phyloP scores from a whole-genome alignment of 495 filamentous ascomycete genomes.

The Choiromyces venosus region DNA sequence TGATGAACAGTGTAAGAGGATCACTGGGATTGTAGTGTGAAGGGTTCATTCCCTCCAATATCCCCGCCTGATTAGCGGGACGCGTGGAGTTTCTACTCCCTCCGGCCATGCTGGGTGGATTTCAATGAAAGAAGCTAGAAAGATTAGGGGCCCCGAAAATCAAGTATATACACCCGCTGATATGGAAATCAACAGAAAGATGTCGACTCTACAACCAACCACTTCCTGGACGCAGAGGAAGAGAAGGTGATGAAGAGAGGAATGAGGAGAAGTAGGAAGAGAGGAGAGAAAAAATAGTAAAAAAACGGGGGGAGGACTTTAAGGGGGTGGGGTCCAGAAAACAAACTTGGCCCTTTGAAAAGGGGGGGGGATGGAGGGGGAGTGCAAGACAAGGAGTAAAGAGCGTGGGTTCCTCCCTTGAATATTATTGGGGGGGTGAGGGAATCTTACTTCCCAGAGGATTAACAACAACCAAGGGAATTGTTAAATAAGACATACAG shows the following conservation, averaged over 20 bases:
- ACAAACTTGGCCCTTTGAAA: background rate
- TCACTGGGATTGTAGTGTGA: constrained; percentile 65
- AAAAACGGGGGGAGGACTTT: background rate
- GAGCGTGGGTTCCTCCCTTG: too few species aligned
- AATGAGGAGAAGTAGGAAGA: background rate
- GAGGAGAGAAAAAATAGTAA: background rate
- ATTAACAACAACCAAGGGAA: too few species aligned
- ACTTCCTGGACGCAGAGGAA: background rate
- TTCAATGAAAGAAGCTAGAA: background rate
- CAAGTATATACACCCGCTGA: background rate
- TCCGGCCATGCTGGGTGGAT: background rate
- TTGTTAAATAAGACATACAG: background rate
- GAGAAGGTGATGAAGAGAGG: background rate
- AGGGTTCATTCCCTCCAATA: constrained; percentile 71
- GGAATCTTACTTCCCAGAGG: too few species aligned
- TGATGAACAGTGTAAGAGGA: constrained; percentile 90
- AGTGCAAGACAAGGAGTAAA: background rate
- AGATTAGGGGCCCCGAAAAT: background rate
- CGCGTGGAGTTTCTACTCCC: constrained; percentile 19
- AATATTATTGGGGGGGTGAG: too few species aligned
- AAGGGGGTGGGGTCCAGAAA: background rate
- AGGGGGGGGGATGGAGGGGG: background rate
- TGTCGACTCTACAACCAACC: background rate
- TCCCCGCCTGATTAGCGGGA: constrained; percentile 57
- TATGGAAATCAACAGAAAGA: background rate